Percentiles rank a stretch among this genome's conserved stretches.
Conservation (phyloP, 768 basidiomycete genomes). For the Lentinula guzmanii region DNA sequence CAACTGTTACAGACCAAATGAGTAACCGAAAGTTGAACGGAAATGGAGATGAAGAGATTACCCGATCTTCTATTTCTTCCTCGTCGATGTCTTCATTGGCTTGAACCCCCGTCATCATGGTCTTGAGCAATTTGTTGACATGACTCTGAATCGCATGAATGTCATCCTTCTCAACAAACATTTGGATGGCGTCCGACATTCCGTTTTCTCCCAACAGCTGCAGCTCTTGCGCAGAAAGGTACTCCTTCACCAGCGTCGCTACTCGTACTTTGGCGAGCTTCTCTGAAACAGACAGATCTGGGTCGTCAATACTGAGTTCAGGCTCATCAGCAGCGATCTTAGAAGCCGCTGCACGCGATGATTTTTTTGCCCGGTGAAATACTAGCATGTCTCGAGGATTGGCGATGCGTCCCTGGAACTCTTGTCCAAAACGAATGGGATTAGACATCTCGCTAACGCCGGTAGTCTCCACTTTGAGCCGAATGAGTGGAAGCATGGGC, state of each 20-base stretch:
- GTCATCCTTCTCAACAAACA: slow-evolving; percentile 97
- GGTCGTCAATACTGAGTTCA: slow-evolving; percentile 77
- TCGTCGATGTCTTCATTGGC: slow-evolving; percentile 49
- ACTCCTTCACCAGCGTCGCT: slow-evolving; percentile 86
- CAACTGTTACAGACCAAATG: slow-evolving; percentile 35
- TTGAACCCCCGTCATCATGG: slow-evolving; percentile 62
- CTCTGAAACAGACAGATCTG: slow-evolving; percentile 57
- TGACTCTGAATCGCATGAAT: slow-evolving; percentile 84
- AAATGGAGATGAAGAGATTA: slow-evolving; percentile 23
- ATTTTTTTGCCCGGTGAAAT: slow-evolving; percentile 80
- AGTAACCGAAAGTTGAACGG: not conserved
- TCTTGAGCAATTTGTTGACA: slow-evolving; percentile 52
- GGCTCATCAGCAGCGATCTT: slow-evolving; percentile 75
- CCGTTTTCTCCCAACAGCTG: slow-evolving; percentile 86
- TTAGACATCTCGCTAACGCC: slow-evolving; percentile 90
- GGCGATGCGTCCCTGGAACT: slow-evolving; percentile 85
- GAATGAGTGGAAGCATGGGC: slow-evolving; percentile 80
- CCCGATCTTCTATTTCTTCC: slow-evolving; percentile 68
- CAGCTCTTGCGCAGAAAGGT: slow-evolving; percentile 86
- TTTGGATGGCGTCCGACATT: slow-evolving; percentile 91
- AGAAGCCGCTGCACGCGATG: slow-evolving; percentile 25
- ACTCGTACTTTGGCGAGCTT: slow-evolving; percentile 81
- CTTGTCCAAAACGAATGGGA: slow-evolving; percentile 94
- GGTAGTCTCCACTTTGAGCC: slow-evolving; percentile 88
- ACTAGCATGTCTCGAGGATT: slow-evolving; percentile 92